Evolutionary conservation across 306 rosid genomes (phyloP), one percentile per base, ranked within the genome.

Genomic region (Cyclanthera cordifolia): DNA sequence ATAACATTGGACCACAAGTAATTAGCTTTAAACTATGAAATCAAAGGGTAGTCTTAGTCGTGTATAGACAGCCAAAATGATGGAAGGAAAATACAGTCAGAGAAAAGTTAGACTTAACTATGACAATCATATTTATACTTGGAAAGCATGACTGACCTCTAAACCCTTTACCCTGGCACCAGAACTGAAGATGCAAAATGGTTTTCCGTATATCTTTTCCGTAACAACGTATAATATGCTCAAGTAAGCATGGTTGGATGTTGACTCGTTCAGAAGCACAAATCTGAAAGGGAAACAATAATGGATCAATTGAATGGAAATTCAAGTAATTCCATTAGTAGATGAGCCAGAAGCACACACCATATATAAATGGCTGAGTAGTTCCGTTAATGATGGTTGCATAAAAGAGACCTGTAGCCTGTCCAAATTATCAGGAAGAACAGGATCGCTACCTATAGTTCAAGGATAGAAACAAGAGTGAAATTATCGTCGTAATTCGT

Each of bases 111-210:
- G 23, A 28, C n/a, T 59, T 59, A 32, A 32, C 19, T 3, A 28
- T 6, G 64, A 15, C 21, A 70, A 46, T 17, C 34, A 66, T 37
- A 41, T 59, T 58, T 72, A 53, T 65, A 20, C 8, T 50, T 53
- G 48, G 73, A 48, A 13, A 71, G 43, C 28, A 76, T 67, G 34
- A 53, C 72, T 9, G 45, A 92, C 98, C 95, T 46, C 67, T 51
- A 76, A 71, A 66, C 70, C 52, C 69, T 81, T 65, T 70, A 78
- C 87, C 87, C 82, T 84, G 99, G 77, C 86, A 77, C 99, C 99
- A 86, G 87, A 86, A 93, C 83, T 93, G 99, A 77, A 93, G 91
- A 72, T 84, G 84, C 95, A 84, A 76, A 58, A 84, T 82, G 75
- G 78, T 77, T 86, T 93, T 89, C 50, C 96, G 90, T 59, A 93